Evolutionary conservation across 148 eudicot genomes (phyloP).

Genomic region (Vaccinium macrocarpon): DNA sequence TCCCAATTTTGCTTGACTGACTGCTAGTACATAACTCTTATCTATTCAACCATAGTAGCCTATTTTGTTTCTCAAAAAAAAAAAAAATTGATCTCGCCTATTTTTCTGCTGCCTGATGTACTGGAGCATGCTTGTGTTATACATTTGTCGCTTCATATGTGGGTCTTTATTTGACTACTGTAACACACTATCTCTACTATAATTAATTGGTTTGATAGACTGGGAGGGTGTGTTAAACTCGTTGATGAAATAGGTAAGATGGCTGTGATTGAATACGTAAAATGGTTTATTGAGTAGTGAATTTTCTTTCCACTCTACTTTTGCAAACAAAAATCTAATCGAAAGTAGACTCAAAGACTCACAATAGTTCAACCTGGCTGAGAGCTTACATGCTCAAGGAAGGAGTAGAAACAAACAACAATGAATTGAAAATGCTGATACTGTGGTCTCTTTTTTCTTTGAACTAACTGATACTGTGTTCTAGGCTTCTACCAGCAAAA

Average conservation of each 20-base stretch:
- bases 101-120: background rate
- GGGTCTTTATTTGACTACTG: background rate
- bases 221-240: background rate
- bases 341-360: background rate
- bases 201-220: background rate
- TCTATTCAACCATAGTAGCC: background rate
- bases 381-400: background rate
- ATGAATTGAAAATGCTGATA: too few relatives aligned
- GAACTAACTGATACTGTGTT: too few relatives aligned
- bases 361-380: background rate
- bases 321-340: background rate
- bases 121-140: background rate
- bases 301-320: background rate
- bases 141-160: background rate
- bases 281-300: background rate
- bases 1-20: too few relatives aligned
- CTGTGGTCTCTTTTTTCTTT: background rate
- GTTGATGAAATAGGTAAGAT: too few relatives aligned
- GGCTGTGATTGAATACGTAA: background rate
- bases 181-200: background rate
- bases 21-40: background rate
- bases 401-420: too few relatives aligned
- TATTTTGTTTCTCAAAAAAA: too few relatives aligned
- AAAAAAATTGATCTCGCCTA: background rate
- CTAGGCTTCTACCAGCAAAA: too few relatives aligned